These are phyloP conservation scores for Talaromyces trachyspermus DNA, from an alignment of 495 filamentous ascomycete genomes.

Conservation along the genomic window DNA sequence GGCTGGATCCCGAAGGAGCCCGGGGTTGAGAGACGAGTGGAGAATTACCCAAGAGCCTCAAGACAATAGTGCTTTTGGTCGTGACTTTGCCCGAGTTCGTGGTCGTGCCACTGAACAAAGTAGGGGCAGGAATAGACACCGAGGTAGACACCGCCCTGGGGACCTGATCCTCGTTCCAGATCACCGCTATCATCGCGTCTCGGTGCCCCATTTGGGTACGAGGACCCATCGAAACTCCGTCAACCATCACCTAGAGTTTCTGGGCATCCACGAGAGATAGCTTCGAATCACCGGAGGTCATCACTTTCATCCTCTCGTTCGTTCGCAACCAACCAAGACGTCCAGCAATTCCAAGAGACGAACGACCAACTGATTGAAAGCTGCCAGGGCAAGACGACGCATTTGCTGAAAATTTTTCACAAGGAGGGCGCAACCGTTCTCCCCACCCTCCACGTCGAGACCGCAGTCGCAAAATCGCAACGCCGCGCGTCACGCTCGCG, in stretches of 20 bases:
- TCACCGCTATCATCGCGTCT: neutral
- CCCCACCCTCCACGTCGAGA: slow-evolving; percentile 20
- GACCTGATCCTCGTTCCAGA: slow-evolving; percentile 24
- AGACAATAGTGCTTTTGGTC: slow-evolving; percentile 17
- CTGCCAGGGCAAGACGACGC: neutral
- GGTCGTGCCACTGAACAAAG: slow-evolving; percentile 15
- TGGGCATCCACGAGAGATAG: no score
- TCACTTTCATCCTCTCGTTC: slow-evolving; percentile 4
- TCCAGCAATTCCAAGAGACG: neutral
- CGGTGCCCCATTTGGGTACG: neutral
- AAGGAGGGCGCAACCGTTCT: slow-evolving; percentile 42
- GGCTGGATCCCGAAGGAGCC: slow-evolving; percentile 52
- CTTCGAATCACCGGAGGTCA: slow-evolving; percentile 9
- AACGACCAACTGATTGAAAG: slow-evolving; percentile 23
- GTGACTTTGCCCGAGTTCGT: slow-evolving; percentile 18
- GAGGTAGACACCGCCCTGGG: slow-evolving; percentile 26
- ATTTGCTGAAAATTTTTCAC: slow-evolving; percentile 19
- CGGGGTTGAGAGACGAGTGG: slow-evolving; percentile 52
- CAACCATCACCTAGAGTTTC: neutral
- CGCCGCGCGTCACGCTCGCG: neutral
- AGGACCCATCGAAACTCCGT: neutral
- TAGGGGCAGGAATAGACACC: slow-evolving; percentile 30
- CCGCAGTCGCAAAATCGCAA: slow-evolving; percentile 15
- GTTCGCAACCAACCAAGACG: neutral
- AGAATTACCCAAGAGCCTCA: slow-evolving; percentile 37